A percentile compares a stretch with the other conserved stretches of the same genome.
Conservation (phyloP, 1,284 basidiomycete species). For the Psilocybe mexicana region DNA sequence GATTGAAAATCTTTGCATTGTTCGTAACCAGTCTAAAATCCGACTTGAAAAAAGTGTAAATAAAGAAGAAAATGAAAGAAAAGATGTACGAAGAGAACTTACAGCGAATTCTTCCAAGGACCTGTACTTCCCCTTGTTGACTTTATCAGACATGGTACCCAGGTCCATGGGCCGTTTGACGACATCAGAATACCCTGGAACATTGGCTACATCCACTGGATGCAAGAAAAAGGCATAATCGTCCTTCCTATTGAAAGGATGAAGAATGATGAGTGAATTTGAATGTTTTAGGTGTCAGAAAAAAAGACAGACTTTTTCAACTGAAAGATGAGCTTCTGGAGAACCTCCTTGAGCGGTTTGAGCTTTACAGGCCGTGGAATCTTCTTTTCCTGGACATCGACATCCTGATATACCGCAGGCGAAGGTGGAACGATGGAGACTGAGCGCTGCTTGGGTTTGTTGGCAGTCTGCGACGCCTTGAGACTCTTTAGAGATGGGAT, state of each 20-base stretch:
- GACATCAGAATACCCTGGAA: constrained; percentile 69
- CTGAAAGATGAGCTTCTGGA: constrained; percentile 62
- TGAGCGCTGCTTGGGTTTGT: constrained; percentile 35
- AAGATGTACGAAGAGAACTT: constrained; percentile 28
- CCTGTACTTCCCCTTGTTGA: constrained; percentile 63
- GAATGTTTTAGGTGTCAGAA: constrained; percentile 1
- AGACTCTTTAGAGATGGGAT: constrained; percentile 49
- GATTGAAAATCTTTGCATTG: constrained; percentile 77
- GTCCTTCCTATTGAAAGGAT: constrained; percentile 60
- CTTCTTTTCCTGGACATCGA: constrained; percentile 40
- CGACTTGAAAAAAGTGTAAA: constrained; percentile 43
- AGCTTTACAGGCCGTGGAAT: constrained; percentile 61
- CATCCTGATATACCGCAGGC: constrained; percentile 30
- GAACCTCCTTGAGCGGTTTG: constrained; percentile 75
- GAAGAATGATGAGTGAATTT: constrained; percentile 1
- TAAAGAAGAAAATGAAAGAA: neutral
- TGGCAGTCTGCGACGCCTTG: constrained; percentile 38
- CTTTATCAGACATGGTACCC: constrained; percentile 74
- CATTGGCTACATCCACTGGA: constrained; percentile 66
- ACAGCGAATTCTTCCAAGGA: constrained; percentile 78
- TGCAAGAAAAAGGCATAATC: constrained; percentile 82
- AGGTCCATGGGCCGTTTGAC: constrained; percentile 82
- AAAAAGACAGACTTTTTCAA: constrained; percentile 64
- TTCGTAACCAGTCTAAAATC: constrained; percentile 71
- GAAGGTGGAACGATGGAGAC: constrained; percentile 24